Base-by-base conservation (phyloP, 192 early-diverging fungal species). In the Dissophora globulifera region DNA sequence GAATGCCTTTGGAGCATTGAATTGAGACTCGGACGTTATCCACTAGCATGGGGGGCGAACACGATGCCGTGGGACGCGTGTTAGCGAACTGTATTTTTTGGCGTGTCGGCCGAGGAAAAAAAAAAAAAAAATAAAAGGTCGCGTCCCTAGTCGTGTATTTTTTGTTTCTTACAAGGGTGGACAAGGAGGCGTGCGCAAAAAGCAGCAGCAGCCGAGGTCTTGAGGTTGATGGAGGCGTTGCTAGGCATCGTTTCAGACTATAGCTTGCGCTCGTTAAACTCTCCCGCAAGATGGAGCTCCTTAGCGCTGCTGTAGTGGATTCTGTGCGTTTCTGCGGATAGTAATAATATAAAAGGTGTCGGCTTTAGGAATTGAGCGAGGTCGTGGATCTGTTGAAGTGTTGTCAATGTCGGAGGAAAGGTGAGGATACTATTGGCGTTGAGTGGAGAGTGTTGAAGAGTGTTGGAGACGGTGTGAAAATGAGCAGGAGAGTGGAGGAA, bases 161-260 rank as follows among this genome's bases (percentile, higher is more conserved):
- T 38, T 38, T n/a, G n/a, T 38, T 35, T 17, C 54, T 72, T 72
- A 72, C 69, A 64, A n/a, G 69, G 69, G 56, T 72, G 69, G 48
- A 72, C 69, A 58, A 72, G 52, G 38, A 72, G 42, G 48, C 69
- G 62, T 25, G 69, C 69, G 27, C 54, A 72, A 31, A 72, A 64
- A 35, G 69, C 69, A 38, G 69, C 61, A 35, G 61, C 49, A 46
- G 69, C 61, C 40, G 69, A 63, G 40, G 69, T 50, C 53, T 49
- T 58, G 55, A 72, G 60, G 55, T 63, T 72, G 33, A 25, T 51
- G 17, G 55, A 51, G 41, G 69, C 46, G 48, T 72, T 47, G 41
- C 61, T 72, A 41, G 69, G 69, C 61, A 72, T 72, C 33, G 19
- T 62, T 56, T 52, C 52, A 62, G 58, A 54, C 43, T 54, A 25